A percentile compares a stretch with the other conserved stretches of the same genome.
These are phyloP conservation scores for Pythium dissimile DNA, from an alignment of 352 stramenopile species.

Conservation along the genomic window DNA sequence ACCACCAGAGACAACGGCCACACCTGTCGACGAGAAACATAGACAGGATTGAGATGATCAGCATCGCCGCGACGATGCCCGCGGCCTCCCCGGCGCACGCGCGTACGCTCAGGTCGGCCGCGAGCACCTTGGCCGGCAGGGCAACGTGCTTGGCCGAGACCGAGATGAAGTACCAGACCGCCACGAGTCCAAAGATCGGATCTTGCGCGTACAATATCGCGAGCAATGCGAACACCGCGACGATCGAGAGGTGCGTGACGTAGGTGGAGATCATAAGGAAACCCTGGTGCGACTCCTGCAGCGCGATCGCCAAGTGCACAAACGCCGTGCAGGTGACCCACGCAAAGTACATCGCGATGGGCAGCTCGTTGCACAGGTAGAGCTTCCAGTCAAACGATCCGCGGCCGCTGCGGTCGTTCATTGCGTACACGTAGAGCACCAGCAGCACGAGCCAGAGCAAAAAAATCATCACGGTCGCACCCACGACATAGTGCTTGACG, in stretches of 20 bases:
- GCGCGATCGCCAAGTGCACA: conserved; percentile 59
- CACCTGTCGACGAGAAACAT: conserved; percentile 66
- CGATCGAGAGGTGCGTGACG: conserved; percentile 53
- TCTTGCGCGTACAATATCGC: conserved; percentile 62
- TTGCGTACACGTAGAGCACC: conserved; percentile 75
- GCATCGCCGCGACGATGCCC: conserved; percentile 46
- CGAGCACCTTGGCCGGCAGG: conserved; percentile 37
- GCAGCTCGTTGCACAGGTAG: conserved; percentile 73
- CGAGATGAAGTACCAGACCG: conserved; percentile 69
- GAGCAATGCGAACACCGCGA: conserved; percentile 61
- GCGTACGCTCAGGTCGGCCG: conserved; percentile 52
- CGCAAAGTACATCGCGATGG: conserved; percentile 74
- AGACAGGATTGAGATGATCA: conserved; percentile 48
- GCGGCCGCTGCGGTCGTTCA: conserved; percentile 64
- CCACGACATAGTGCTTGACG: conserved; percentile 48
- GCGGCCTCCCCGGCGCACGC: conserved; percentile 59
- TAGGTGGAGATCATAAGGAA: conserved; percentile 61
- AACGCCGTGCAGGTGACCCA: conserved; percentile 73
- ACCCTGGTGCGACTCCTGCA: conserved; percentile 48
- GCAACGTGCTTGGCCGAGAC: conserved; percentile 54
- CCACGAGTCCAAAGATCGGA: conserved; percentile 48
- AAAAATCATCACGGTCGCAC: conserved; percentile 56
- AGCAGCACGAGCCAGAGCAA: conserved; percentile 69
- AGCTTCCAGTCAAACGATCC: conserved; percentile 53
- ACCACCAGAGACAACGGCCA: too few species aligned